Conservation (phyloP, 495 filamentous ascomycete genomes). For the Aspergillus bridgeri region DNA sequence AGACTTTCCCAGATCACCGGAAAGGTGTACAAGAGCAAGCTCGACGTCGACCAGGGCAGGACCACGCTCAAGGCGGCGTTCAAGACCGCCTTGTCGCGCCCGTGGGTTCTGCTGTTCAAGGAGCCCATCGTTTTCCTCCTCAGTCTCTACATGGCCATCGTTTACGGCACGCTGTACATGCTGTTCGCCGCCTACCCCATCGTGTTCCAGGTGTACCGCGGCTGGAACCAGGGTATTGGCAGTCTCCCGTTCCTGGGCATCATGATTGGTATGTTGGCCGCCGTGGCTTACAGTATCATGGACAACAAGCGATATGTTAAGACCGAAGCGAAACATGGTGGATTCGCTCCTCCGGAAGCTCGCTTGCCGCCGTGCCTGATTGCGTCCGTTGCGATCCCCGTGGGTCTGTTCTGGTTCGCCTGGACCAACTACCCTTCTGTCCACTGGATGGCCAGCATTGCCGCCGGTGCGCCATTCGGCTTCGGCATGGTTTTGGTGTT, state of each 20-base stretch:
- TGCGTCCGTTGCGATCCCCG: conserved; percentile 40
- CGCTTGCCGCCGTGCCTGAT: conserved; percentile 45
- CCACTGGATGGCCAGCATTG: conserved; percentile 66
- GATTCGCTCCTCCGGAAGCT: conserved; percentile 47
- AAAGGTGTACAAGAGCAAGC: conserved; percentile 51
- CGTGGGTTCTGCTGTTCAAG: conserved; percentile 47
- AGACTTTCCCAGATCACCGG: conserved; percentile 52
- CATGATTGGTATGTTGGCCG: conserved; percentile 74
- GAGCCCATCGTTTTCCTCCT: conserved; percentile 63
- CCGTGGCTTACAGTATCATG: conserved; percentile 46
- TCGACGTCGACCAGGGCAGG: conserved; percentile 45
- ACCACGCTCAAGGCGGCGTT: conserved; percentile 35
- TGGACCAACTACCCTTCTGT: conserved; percentile 67
- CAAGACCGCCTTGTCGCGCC: conserved; percentile 44
- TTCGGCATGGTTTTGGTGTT: conserved; percentile 76
- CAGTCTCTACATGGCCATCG: conserved; percentile 69
- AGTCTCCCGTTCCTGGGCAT: conserved; percentile 83
- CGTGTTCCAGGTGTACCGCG: conserved; percentile 67
- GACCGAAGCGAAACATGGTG: conserved; percentile 30
- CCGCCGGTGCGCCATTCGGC: conserved; percentile 66
- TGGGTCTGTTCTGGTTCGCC: conserved; percentile 62
- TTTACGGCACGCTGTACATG: conserved; percentile 77
- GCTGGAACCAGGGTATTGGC: conserved; percentile 68
- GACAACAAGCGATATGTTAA: conserved; percentile 49
- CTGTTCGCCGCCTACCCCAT: conserved; percentile 82